phyloP scores from a whole-genome alignment of 1,284 basidiomycete genomes.

The Cystobasidium slooffiae region DNA sequence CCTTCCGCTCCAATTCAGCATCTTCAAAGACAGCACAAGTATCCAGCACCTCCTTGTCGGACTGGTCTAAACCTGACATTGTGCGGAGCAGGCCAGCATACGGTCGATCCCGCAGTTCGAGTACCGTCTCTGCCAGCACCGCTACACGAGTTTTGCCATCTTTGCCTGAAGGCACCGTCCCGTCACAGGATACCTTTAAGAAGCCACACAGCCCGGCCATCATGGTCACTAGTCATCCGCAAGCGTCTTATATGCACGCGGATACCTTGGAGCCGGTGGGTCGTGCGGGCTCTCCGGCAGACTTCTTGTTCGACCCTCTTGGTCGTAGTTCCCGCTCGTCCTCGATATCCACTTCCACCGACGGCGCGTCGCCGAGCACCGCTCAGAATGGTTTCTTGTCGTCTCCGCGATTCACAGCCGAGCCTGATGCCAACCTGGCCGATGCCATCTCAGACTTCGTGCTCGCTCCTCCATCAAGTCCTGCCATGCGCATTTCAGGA shows the following conservation, averaged over 20 bases:
- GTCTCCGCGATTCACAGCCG: background rate
- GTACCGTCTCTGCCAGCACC: slow-evolving; percentile 7
- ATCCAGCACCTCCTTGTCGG: background rate
- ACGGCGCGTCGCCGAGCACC: background rate
- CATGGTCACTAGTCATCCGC: slow-evolving; percentile 17
- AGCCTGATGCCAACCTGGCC: slow-evolving; percentile 14
- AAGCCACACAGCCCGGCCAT: slow-evolving; percentile 20
- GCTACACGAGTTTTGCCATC: background rate
- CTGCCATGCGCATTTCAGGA: background rate
- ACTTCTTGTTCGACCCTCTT: background rate
- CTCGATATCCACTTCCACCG: slow-evolving; percentile 7
- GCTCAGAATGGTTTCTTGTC: background rate
- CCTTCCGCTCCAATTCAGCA: slow-evolving; percentile 18
- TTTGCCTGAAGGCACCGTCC: background rate
- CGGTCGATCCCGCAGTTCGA: slow-evolving; percentile 3
- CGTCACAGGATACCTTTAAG: background rate
- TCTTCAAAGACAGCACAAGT: background rate
- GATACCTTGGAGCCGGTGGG: no score
- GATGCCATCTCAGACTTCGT: slow-evolving; percentile 26
- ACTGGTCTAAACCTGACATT: background rate
- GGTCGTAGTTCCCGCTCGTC: background rate
- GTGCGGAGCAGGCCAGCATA: background rate
- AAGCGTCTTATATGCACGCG: background rate
- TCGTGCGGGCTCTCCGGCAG: background rate
- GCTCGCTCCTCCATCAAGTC: background rate